A percentile compares a stretch with the other conserved stretches of the same genome.
Conservation (phyloP, 768 basidiomycete genomes). For the Trametes cinnabarina region DNA sequence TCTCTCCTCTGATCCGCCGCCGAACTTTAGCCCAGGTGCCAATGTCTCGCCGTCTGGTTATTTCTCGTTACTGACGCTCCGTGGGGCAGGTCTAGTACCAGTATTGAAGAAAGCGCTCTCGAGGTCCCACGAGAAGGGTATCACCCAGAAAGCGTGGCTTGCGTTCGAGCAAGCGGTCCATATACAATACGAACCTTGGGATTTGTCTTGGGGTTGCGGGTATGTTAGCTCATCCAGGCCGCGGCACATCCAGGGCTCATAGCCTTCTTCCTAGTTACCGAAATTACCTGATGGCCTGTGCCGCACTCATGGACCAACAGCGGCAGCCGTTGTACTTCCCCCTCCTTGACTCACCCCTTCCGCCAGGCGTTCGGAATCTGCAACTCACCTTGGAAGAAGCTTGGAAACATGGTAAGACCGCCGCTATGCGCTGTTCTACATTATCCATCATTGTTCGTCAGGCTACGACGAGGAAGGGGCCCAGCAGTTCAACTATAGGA, state of each 20-base stretch:
- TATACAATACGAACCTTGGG: slow-evolving; percentile 56
- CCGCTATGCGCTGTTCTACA: neutral
- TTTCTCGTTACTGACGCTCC: neutral
- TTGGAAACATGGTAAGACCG: slow-evolving; percentile 61
- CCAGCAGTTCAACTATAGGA: slow-evolving; percentile 48
- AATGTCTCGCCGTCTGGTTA: neutral
- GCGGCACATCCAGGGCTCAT: neutral
- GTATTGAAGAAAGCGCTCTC: slow-evolving; percentile 56
- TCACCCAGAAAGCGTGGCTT: slow-evolving; percentile 55
- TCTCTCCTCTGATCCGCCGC: slow-evolving; percentile 42
- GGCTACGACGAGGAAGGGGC: slow-evolving; percentile 78
- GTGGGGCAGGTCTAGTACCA: slow-evolving; percentile 56
- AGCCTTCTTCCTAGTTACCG: slow-evolving; percentile 54
- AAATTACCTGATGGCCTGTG: slow-evolving; percentile 78
- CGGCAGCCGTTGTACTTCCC: slow-evolving; percentile 60
- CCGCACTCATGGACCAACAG: slow-evolving; percentile 66
- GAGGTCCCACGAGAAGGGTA: slow-evolving; percentile 48
- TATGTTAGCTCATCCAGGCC: slow-evolving; percentile 11
- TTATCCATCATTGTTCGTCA: slow-evolving; percentile 9
- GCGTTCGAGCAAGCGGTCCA: slow-evolving; percentile 65
- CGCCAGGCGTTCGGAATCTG: slow-evolving; percentile 71
- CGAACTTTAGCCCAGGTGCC: slow-evolving; percentile 64
- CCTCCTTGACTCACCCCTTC: slow-evolving; percentile 51
- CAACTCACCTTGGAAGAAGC: slow-evolving; percentile 81
- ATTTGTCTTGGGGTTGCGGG: slow-evolving; percentile 59